A percentile compares a stretch with the other conserved stretches of the same genome.
phyloP scores from a whole-genome alignment of 495 filamentous ascomycete species.

The Chlorociboria aeruginascens region DNA sequence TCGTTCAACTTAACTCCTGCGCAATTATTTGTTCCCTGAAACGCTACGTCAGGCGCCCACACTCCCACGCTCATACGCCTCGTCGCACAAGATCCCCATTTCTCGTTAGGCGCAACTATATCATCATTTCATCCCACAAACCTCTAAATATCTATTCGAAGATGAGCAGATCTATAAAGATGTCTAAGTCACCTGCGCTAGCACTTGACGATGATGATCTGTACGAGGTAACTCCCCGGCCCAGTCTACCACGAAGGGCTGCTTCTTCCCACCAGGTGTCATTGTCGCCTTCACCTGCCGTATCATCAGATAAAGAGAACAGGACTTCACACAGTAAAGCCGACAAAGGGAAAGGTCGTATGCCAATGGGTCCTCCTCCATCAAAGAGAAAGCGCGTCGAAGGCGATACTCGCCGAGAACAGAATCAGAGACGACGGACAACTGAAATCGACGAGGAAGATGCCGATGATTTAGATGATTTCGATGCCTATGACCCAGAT shows the following conservation, averaged over 20 bases:
- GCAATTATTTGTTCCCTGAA: too few species aligned
- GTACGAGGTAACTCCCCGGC: constrained; percentile 14
- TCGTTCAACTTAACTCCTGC: too few species aligned
- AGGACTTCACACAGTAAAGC: background rate
- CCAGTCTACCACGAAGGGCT: constrained; percentile 4
- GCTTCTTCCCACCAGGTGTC: constrained; percentile 13
- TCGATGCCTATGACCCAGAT: constrained; percentile 63
- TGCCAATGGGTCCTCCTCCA: constrained; percentile 17
- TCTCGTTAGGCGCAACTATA: background rate
- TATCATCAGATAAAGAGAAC: constrained; percentile 48
- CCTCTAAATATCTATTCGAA: background rate
- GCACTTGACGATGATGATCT: constrained; percentile 4
- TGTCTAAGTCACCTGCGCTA: constrained; percentile 11
- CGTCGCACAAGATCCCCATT: too few species aligned
- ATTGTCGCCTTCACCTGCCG: constrained; percentile 27
- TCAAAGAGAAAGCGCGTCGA: constrained; percentile 10
- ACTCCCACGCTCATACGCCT: too few species aligned
- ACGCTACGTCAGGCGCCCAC: too few species aligned
- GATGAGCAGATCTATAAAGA: constrained; percentile 6
- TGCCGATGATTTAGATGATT: background rate
- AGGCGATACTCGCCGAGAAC: constrained; percentile 11
- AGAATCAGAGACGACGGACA: constrained; percentile 22
- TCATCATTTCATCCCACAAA: background rate
- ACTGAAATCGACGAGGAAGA: constrained; percentile 13
- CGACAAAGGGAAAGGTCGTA: constrained; percentile 14